Evolutionary conservation across 139 green algal genomes (phyloP), one percentile per base, ranked within the genome.

Genomic region (Volvox reticuliferus): DNA sequence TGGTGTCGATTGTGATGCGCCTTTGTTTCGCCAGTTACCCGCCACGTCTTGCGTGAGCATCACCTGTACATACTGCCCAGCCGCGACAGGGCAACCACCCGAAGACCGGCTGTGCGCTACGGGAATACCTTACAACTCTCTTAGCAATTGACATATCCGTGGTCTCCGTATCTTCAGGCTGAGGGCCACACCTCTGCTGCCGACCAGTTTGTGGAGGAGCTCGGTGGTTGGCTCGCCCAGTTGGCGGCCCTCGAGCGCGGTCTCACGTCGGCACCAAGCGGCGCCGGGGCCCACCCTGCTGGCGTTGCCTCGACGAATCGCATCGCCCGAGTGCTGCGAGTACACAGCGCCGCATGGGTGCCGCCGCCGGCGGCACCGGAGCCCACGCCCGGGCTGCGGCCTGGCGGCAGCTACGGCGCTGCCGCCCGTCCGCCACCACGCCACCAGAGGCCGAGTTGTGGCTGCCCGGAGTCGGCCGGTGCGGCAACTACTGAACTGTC

Each of bases 121-220:
- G 9, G 9, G 44, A 9, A 55, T 55, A 5, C 44, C 44, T 55
- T 55, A 9, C 44, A 5, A 55, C 9, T 9, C 44, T 55, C 44
- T 55, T 55, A 5, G 44, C 44, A 55, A 55, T 55, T 5, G 44
- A 55, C 44, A 55, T 55, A 55, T 9, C 44, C 9, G 44, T 55
- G 44, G 9, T 55, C 5, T 55, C 44, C 44, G 5, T 55, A 67
- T 28, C 67, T 30, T 6, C n/a, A 88, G 63, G 63, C 63, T 22
- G 63, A 78, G 5, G 63, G 63, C 32, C 82, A 88, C n/a, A 12
- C 12, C 19, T 24, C 14, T 12, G 82, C 82, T 24, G 82, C 63
- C 20, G 32, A 79, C 3, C 82, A 88, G 63, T 88, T 67, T 18
- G 30, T 88, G 63, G 82, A 88, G 82, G 82, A 88, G 63, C 33